Percentiles rank a stretch among this genome's conserved stretches.
phyloP scores from a whole-genome alignment of 2,329 filamentous ascomycete genomes.

The Ceratocystis albifundus region DNA sequence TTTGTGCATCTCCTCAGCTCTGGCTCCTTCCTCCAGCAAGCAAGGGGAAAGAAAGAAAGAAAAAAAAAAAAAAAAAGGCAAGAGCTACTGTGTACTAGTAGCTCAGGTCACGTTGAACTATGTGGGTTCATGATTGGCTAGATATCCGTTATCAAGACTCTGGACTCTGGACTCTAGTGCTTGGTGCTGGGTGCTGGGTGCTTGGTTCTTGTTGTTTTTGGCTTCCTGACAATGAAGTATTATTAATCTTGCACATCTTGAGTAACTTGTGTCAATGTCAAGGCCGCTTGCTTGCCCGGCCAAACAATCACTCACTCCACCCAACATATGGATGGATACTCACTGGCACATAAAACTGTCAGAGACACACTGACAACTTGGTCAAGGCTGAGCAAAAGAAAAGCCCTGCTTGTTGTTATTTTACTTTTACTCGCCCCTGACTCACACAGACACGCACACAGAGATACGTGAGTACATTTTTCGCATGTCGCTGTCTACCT shows the following conservation, averaged over 20 bases:
- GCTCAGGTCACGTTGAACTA: constrained; percentile 8
- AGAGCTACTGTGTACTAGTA: background rate
- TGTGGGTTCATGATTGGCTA: constrained; percentile 9
- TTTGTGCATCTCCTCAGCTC: background rate
- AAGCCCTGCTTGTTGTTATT: no score
- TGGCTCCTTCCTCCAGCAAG: background rate
- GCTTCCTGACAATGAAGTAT: background rate
- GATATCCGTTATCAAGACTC: background rate
- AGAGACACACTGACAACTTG: background rate
- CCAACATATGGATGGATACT: background rate
- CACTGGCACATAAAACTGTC: background rate
- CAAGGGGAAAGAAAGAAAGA: no score
- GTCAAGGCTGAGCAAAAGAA: background rate
- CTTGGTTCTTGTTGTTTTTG: background rate
- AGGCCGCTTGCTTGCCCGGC: no score
- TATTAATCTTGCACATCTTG: no score
- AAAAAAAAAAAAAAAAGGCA: background rate
- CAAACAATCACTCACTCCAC: background rate
- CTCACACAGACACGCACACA: background rate
- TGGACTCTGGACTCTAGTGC: background rate
- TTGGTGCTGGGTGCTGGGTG: no score
- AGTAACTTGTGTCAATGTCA: no score
- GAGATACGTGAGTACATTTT: background rate
- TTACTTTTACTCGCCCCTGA: background rate
- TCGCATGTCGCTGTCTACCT: background rate